Evolutionary conservation across 805 yeast species (phyloP).

Genomic region (Aciculoconidium aculeatum): DNA sequence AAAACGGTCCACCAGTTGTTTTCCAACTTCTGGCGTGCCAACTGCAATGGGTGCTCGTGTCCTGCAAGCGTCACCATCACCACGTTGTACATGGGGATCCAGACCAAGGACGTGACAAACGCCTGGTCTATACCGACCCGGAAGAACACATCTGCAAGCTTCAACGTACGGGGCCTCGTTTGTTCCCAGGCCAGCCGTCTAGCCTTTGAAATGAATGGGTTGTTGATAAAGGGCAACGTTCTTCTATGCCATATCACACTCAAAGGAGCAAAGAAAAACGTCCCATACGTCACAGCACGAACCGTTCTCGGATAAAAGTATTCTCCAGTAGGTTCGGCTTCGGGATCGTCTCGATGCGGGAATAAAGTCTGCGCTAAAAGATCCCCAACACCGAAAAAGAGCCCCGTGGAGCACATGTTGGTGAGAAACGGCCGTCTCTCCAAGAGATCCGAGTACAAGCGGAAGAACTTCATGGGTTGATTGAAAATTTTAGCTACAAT

Average conservation of each 20-base stretch:
- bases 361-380: slow-evolving; percentile 35
- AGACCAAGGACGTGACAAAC: slow-evolving; percentile 30
- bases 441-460: slow-evolving; percentile 23
- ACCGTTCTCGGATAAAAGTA: slow-evolving; percentile 25
- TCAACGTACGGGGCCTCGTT: slow-evolving; percentile 8
- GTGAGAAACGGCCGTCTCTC: slow-evolving; percentile 45
- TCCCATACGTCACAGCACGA: slow-evolving; percentile 34
- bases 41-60: slow-evolving; percentile 28
- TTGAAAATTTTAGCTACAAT: no score
- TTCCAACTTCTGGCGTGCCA: slow-evolving; percentile 26
- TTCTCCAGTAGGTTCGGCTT: slow-evolving; percentile 11
- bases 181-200: slow-evolving; percentile 8
- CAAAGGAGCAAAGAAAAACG: slow-evolving; percentile 33
- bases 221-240: slow-evolving; percentile 29
- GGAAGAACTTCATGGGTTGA: slow-evolving; percentile 9
- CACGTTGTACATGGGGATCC: slow-evolving; percentile 39
- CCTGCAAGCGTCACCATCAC: slow-evolving; percentile 32
- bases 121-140: slow-evolving; percentile 33
- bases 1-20: slow-evolving; percentile 38
- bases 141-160: slow-evolving; percentile 17
- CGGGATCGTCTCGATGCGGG: slow-evolving; percentile 24
- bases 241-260: slow-evolving; percentile 35
- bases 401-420: slow-evolving; percentile 50
- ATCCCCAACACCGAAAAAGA: slow-evolving; percentile 39
- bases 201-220: slow-evolving; percentile 24